Base-by-base conservation (phyloP, 1,284 basidiomycete species). In the Apiotrichum gracile region DNA sequence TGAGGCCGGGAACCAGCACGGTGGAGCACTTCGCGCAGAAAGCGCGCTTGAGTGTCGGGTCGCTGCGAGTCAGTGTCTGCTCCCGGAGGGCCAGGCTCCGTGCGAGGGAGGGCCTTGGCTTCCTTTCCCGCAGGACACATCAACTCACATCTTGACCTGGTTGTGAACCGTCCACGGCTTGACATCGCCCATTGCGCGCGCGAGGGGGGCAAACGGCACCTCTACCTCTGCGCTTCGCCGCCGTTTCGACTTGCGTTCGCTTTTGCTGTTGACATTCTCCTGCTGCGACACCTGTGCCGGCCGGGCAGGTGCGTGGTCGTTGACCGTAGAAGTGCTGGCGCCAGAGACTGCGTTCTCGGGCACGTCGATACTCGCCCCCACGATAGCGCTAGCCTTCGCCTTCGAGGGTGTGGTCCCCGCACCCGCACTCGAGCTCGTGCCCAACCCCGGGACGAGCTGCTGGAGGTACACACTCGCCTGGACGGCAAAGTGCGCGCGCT, bases 381-480 rank as follows among this genome's bases (percentile, higher is more conserved):
- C n/a, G n/a, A n/a, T 31, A 31, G 29, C 29, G 14, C 29, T 31
- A 31, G 29, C 29, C 7, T 14, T 31, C 29, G 29, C n/a, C n/a
- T n/a, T n/a, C n/a, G n/a, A n/a, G n/a, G n/a, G n/a, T n/a, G n/a
- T n/a, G n/a, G n/a, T n/a, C n/a, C n/a, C n/a, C n/a, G n/a, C 13
- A 31, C 29, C 13, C 29, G 29, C 40, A 17, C n/a, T 17, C 24
- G 40, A 19, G 26, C 29, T 31, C 41, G 24, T 4, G 14, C 14
- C 41, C 17, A 31, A 41, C 37, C 31, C 24, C 29, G 49, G 22
- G 27, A 51, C 54, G 10, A 70, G 64, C 24, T 61, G 52, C 27
- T 71, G 67, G 3, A 74, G 58, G 46, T 64, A 66, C 27, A 68
- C 51, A 25, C 65, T 62, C 26, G 70, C 67, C 56, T 74, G 72